Evolutionary conservation across 352 stramenopile species (phyloP).

Genomic region (Globisporangium radiosum): DNA sequence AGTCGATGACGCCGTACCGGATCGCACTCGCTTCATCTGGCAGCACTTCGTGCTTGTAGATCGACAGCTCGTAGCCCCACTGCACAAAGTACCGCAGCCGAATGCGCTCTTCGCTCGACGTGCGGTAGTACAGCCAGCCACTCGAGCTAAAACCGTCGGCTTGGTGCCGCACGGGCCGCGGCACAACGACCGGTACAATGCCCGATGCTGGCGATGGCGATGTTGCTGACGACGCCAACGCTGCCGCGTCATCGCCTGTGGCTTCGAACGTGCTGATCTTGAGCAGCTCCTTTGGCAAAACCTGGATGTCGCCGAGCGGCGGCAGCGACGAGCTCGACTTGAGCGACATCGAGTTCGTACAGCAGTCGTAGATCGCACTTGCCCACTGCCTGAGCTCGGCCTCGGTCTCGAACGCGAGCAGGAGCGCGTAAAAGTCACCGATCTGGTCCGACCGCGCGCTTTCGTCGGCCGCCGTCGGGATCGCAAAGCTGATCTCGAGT

Average conservation of each 20-base stretch:
- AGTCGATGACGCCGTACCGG: slow-evolving; percentile 84
- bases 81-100: slow-evolving; percentile 84
- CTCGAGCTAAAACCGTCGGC: slow-evolving; percentile 52
- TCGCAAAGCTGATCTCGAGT: slow-evolving; percentile 77
- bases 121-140: slow-evolving; percentile 84
- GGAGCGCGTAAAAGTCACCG: slow-evolving; percentile 70
- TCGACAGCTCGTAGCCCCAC: slow-evolving; percentile 83
- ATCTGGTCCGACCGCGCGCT: slow-evolving; percentile 59
- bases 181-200: slow-evolving; percentile 10
- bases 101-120: slow-evolving; percentile 73
- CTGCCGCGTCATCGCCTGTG: slow-evolving; percentile 31
- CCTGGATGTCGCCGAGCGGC: slow-evolving; percentile 64
- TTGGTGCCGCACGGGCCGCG: slow-evolving; percentile 2
- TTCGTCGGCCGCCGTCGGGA: slow-evolving; percentile 51
- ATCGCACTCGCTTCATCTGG: slow-evolving; percentile 72
- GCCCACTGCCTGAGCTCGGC: slow-evolving; percentile 69
- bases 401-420: slow-evolving; percentile 76
- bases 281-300: slow-evolving; percentile 77
- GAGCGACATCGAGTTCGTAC: slow-evolving; percentile 85
- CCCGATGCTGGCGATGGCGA: slow-evolving; percentile 8
- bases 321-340: slow-evolving; percentile 54
- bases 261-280: slow-evolving; percentile 77
- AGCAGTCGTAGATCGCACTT: slow-evolving; percentile 76
- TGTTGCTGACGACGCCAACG: slow-evolving; percentile 8
- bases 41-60: slow-evolving; percentile 86